A percentile compares a stretch with the other conserved stretches of the same genome.
Conservation (phyloP, 148 eudicot genomes). For the Chenopodium berlandieri region DNA sequence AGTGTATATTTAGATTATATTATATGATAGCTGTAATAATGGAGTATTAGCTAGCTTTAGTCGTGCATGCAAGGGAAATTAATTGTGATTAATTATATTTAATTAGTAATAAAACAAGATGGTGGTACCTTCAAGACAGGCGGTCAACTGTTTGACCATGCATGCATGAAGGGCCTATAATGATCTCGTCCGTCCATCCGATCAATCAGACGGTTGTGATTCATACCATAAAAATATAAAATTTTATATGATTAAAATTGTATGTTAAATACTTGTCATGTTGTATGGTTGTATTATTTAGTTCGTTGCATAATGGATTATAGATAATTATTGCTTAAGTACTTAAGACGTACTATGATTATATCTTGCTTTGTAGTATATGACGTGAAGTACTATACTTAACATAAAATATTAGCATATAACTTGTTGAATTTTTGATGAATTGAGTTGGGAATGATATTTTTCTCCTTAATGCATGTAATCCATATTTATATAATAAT, state of each 20-base stretch:
- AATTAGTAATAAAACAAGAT: not conserved
- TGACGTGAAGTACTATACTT: not conserved
- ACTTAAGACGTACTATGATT: not conserved
- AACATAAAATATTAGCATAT: not conserved
- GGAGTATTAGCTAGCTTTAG: conserved; percentile 11
- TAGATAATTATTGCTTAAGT: not conserved
- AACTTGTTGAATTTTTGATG: not conserved
- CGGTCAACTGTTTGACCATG: conserved; percentile 33
- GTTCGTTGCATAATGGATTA: conserved; percentile 10
- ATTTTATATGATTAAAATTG: not conserved
- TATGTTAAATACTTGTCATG: not conserved
- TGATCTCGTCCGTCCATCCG: conserved; percentile 8
- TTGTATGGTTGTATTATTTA: conserved; percentile 10
- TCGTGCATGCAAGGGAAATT: conserved; percentile 16
- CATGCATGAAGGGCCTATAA: not conserved
- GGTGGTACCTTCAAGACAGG: conserved; percentile 7
- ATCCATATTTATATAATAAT: not conserved
- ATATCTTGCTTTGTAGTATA: not conserved
- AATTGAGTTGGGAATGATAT: not conserved
- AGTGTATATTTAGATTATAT: not conserved
- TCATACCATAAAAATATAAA: not conserved
- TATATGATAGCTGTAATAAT: conserved; percentile 5
- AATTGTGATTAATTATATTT: not conserved
- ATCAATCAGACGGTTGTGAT: not conserved
- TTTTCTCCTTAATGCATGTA: not conserved